These are phyloP conservation scores for Auriscalpium vulgare DNA, from an alignment of 768 basidiomycete species.

Conservation along the genomic window DNA sequence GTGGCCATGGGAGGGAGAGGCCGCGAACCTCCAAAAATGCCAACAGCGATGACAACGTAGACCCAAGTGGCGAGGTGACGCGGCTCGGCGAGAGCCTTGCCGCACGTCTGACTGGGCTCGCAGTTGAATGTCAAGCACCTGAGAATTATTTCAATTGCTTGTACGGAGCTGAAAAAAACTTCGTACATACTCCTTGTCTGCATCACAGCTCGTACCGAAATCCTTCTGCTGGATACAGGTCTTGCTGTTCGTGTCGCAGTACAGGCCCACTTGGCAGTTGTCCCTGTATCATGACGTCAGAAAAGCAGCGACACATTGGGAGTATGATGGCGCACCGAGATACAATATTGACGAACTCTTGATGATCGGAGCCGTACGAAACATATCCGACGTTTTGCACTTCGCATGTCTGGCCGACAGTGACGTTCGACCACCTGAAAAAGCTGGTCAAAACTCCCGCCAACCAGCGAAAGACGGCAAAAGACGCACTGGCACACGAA, in stretches of 20 bases:
- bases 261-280: constrained; percentile 66
- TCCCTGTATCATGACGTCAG: constrained; percentile 32
- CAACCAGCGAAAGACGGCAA: neutral
- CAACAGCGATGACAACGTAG: constrained; percentile 61
- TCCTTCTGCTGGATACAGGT: constrained; percentile 53
- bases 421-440: constrained; percentile 70
- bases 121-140: constrained; percentile 81
- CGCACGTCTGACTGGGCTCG: constrained; percentile 51
- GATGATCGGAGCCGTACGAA: constrained; percentile 45
- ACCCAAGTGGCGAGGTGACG: constrained; percentile 60
- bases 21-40: constrained; percentile 61
- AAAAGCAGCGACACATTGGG: neutral
- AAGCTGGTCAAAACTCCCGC: neutral
- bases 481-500: constrained; percentile 68
- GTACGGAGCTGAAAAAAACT: neutral
- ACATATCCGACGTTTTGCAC: constrained; percentile 78
- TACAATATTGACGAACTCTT: constrained; percentile 69
- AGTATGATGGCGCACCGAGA: constrained; percentile 46
- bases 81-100: constrained; percentile 47
- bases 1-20: too few relatives aligned
- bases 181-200: constrained; percentile 47
- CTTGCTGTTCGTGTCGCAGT: constrained; percentile 58
- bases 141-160: constrained; percentile 35
- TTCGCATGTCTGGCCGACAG: constrained; percentile 51
- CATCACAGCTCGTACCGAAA: constrained; percentile 51